Percentiles rank a stretch among this genome's conserved stretches.
Evolutionary conservation across 2,329 filamentous ascomycete genomes (phyloP).

Genomic region (Tolypocladium tundrense): DNA sequence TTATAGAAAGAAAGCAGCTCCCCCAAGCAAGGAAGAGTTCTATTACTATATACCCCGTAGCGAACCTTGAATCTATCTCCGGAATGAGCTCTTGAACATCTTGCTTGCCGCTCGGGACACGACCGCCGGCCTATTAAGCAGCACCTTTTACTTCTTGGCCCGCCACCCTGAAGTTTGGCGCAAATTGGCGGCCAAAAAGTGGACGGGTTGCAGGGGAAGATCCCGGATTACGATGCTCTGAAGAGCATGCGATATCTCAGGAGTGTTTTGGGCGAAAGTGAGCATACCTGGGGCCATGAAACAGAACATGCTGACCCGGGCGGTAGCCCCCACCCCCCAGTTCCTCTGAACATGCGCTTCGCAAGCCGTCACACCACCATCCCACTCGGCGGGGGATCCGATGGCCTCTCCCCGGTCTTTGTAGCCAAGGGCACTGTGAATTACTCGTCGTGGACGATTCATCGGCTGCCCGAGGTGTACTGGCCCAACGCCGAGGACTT

Average conservation of each 20-base stretch:
- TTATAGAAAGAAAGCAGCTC: too few relatives aligned
- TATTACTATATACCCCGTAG: too few relatives aligned
- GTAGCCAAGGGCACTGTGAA: conserved; percentile 48
- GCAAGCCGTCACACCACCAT: conserved; percentile 46
- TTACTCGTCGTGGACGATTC: conserved; percentile 63
- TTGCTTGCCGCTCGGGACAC: conserved; percentile 83
- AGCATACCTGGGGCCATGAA: too few relatives aligned
- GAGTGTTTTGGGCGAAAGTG: too few relatives aligned
- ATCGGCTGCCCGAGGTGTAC: conserved; percentile 55
- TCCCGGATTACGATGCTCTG: conserved; percentile 49
- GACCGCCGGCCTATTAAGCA: conserved; percentile 71
- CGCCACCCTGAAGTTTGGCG: conserved; percentile 55
- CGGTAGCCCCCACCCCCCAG: conserved; percentile 66
- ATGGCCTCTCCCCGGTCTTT: conserved; percentile 50
- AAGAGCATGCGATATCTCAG: too few relatives aligned
- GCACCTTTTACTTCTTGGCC: conserved; percentile 72
- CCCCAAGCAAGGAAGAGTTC: too few relatives aligned
- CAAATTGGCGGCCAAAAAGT: conserved; percentile 72
- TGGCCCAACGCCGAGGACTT: conserved; percentile 43
- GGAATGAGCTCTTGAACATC: conserved; percentile 59
- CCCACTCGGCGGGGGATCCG: conserved; percentile 56
- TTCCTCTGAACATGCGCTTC: conserved; percentile 65
- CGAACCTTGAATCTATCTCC: not conserved
- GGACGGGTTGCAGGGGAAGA: conserved; percentile 38
- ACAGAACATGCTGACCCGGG: too few relatives aligned